Evolutionary conservation across 768 basidiomycete species (phyloP), one percentile per base, ranked within the genome.

Genomic region (Udeniomyces megalosporus): DNA sequence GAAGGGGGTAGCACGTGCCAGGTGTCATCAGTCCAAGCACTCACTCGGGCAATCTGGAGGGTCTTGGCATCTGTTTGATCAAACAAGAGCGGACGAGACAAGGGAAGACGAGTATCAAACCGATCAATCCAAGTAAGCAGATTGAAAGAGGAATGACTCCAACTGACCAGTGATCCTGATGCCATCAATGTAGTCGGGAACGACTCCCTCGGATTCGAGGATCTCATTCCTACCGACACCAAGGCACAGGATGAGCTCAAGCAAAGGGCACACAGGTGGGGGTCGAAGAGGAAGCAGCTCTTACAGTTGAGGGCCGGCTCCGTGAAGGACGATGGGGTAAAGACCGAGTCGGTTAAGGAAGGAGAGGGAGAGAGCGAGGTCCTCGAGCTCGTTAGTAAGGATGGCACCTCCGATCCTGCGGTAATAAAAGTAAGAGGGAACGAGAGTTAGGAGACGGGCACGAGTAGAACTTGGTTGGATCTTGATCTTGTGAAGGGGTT

Each of bases 311-410:
- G 91, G 93, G 29, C 93, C 93, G 65, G 84, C 93, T 54, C 95
- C 95, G 76, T 99, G 95, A 5, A 99, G 80, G 54, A 99, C 83
- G 64, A 99, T 86, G 0, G 95, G 95, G 76, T 93, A 99, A n/a
- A 99, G 81, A 3, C 95, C 95, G 53, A 99, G 85, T 34, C 91
- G 83, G 76, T 93, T 93, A 63, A 99, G 78, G 78, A 97, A 99
- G 75, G 89, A 92, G 69, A 99, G 79, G 66, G 87, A 93, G 55
- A 92, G 82, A 4, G 92, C 91, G 51, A 99, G 83, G 67, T 96
- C 92, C 66, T 96, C 86, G 57, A 96, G 77, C 64, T 97, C 82
- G 69, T 84, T 86, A 59, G 75, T 76, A 6, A 99, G 79, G 47
- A 97, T 92, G 8, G 88, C 93, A 51, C 95, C 95, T 64, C 95